These are phyloP conservation scores for Beauveria pseudobassiana DNA, from an alignment of 2,329 filamentous ascomycete genomes.

Conservation along the genomic window DNA sequence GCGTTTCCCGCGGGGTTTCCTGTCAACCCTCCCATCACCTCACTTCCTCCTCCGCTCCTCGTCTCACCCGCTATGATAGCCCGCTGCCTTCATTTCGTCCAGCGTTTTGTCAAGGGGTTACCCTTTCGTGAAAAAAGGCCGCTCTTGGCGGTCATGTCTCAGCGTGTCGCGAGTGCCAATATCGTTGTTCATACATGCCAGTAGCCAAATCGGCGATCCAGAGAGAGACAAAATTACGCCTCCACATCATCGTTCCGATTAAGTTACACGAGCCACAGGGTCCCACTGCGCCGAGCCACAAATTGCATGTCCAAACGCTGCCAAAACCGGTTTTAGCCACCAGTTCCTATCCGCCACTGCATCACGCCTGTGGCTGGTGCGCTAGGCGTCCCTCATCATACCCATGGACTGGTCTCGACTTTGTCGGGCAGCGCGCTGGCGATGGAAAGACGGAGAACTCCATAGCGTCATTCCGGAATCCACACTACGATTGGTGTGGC, in stretches of 20 bases:
- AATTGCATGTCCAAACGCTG: background rate
- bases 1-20: background rate
- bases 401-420: slow-evolving; percentile 1
- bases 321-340: slow-evolving; percentile 7
- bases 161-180: background rate
- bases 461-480: background rate
- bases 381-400: background rate
- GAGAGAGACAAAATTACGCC: background rate
- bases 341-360: background rate
- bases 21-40: too few relatives aligned
- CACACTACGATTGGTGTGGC: background rate
- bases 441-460: background rate
- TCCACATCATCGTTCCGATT: background rate
- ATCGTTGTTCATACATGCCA: background rate
- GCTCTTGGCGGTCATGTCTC: background rate
- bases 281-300: background rate
- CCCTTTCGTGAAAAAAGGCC: background rate
- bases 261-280: slow-evolving; percentile 1
- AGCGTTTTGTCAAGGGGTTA: background rate
- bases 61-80: background rate
- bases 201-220: slow-evolving; percentile 7
- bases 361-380: slow-evolving; percentile 4
- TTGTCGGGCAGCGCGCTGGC: too few relatives aligned
- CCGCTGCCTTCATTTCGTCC: background rate
- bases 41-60: background rate